Evolutionary conservation across 73 alveolate species (phyloP).

Genomic region (Tetrahymena malaccensis): DNA sequence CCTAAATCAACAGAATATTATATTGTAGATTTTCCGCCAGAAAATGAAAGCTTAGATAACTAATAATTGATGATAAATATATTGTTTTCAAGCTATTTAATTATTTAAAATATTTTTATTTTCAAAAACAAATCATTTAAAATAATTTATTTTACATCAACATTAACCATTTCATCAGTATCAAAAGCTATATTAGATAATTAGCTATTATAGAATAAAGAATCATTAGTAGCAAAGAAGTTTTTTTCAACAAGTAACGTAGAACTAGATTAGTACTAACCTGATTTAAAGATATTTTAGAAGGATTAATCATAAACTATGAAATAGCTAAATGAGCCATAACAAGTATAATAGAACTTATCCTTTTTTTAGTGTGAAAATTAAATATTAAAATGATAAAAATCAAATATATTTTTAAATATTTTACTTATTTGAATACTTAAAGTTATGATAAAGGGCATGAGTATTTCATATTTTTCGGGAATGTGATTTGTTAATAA

Average conservation of each 20-base stretch:
- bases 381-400: not conserved
- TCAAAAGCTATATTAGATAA: not conserved
- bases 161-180: not conserved
- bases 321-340: not conserved
- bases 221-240: not conserved
- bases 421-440: not conserved
- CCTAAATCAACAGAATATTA: not conserved
- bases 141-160: not conserved
- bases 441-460: not conserved
- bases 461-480: not conserved
- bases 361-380: not conserved
- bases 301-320: not conserved
- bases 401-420: not conserved
- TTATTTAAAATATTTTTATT: not conserved
- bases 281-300: not conserved
- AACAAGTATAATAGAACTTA: not conserved
- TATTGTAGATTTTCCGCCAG: not conserved
- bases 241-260: not conserved
- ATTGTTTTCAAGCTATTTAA: not conserved
- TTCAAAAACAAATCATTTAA: too few relatives aligned
- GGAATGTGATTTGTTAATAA: not conserved
- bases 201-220: not conserved
- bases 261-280: not conserved
- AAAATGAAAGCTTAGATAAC: not conserved
- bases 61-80: not conserved